Base-by-base conservation (phyloP, 352 stramenopile genomes). In the Globisporangium carolinianum region DNA sequence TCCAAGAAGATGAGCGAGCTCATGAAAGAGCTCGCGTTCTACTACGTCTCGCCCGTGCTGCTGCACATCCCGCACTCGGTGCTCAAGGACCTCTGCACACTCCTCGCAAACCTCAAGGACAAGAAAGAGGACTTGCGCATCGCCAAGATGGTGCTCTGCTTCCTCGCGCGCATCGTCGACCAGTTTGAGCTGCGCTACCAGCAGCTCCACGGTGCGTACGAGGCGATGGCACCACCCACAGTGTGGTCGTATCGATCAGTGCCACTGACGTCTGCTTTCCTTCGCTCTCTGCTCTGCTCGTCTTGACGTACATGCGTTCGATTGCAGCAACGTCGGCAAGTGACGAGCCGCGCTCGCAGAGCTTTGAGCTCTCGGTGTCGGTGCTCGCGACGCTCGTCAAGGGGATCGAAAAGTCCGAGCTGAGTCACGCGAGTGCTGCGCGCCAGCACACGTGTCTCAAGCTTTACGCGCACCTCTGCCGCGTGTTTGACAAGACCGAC, bases 101-200 rank as follows among this genome's bases (percentile, higher is more conserved):
- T 90, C 47, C 66, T 92, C n/a, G 73, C 63, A 12, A 63, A 77
- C 41, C 78, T 92, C 53, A 86, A 89, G 59, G 79, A 92, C 72
- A 90, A 87, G 67, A 92, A 90, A 51, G 81, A 91, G 47, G 80
- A 93, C 54, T 68, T 88, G 35, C 76, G 79, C 18, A 74, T 90
- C 60, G 77, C 77, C 4, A 65, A 68, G 39, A 69, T 89, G 45
- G 79, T 78, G 59, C 62, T 87, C 49, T 85, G 75, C 51, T 71
- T 91, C 43, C 66, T 93, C 18, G 57, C 68, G 48, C 78, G 77
- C 9, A 72, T 89, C 39, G 67, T 77, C 36, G 76, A 89, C 57
- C 78, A 87, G 62, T 87, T 85, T 24, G 75, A 82, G 54, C 72
- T 78, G 45, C 66, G 56, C 1, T 69, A 71, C 57, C 62, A 75